Conservation (phyloP, 805 yeast species). For the Monosporozyma servazzii region DNA sequence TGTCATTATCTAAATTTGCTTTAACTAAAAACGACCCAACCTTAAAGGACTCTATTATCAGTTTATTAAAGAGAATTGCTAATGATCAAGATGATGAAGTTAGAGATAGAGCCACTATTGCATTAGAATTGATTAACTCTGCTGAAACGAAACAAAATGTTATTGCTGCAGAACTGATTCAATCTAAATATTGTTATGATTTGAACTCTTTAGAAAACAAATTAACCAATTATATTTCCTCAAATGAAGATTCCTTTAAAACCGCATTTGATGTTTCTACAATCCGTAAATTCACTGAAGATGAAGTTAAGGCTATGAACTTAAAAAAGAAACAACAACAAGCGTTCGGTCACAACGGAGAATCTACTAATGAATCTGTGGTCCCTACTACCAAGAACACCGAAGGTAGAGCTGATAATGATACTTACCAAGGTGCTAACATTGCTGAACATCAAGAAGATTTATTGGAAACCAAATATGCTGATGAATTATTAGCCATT, state of each 20-base stretch:
- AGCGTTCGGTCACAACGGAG: conserved; percentile 16
- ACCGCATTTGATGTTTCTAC: conserved; percentile 62
- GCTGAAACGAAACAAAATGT: conserved; percentile 27
- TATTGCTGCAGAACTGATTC: conserved; percentile 42
- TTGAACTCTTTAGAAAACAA: conserved; percentile 70
- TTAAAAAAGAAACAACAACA: conserved; percentile 41
- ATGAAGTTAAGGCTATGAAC: conserved; percentile 59
- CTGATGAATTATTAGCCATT: conserved; percentile 58
- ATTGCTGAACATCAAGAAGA: conserved; percentile 27
- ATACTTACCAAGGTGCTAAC: conserved; percentile 21
- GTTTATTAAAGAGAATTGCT: conserved; percentile 72
- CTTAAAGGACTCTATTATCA: conserved; percentile 59
- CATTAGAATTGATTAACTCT: conserved; percentile 55
- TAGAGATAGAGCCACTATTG: conserved; percentile 90
- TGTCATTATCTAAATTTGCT: conserved; percentile 86
- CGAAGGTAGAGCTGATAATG: conserved; percentile 16
- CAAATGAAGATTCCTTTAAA: conserved; percentile 30
- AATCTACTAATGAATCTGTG: conserved; percentile 18
- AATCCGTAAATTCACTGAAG: conserved; percentile 58
- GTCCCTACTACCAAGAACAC: conserved; percentile 11
- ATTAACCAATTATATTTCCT: conserved; percentile 55
- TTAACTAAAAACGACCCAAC: conserved; percentile 57
- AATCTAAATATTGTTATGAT: conserved; percentile 62
- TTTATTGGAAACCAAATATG: conserved; percentile 52
- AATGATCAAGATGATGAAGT: conserved; percentile 93